Base-by-base conservation (phyloP, 768 basidiomycete species). In the Butyriboletus loyo region DNA sequence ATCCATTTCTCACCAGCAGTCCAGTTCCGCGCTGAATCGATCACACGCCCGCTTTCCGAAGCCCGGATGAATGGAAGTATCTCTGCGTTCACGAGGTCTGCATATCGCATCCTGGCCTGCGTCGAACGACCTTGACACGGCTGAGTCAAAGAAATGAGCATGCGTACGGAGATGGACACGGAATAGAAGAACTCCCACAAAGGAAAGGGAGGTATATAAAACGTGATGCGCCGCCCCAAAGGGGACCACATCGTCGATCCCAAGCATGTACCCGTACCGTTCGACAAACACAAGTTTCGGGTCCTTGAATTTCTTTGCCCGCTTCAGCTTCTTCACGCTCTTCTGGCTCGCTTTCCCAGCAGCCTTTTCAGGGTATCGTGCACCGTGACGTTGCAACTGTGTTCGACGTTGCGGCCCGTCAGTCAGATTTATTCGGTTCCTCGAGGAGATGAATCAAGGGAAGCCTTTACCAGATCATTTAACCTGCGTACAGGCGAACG, bases 301-400 rank as follows among this genome's bases (percentile, higher is more conserved):
- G 47, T 84, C 77, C 0, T 64, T 66, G 62, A 75, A 82, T 4
- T 65, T 55, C 0, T 66, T 62, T 8, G 75, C 84, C 0, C 71
- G 60, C 54, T 82, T 66, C 0, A 92, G 70, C 59, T 84, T 86
- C 7, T 63, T 53, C 11, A 93, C 59, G 0, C 83, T 78, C 8
- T 65, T 59, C 14, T 63, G 48, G 9, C 85, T 86, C 22, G 59
- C 53, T 8, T 59, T 54, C 1, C 69, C 66, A 10, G 78, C 73
- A 2, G 73, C 72, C 2, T 68, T 61, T 0, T 85, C 87, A 0
- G 90, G 90, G 60, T 75, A 89, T 27, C 90, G 81, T 0, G 87
- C 84, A 4, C 88, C 89, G 60, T 93, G 89, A 3, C 90, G 75
- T 67, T 89, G 85, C 3, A 92, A 69, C 87, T 89, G 8, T 32